A percentile compares a stretch with the other conserved stretches of the same genome.
phyloP scores from a whole-genome alignment of 352 stramenopile species.

The Phytophthora fragariae region DNA sequence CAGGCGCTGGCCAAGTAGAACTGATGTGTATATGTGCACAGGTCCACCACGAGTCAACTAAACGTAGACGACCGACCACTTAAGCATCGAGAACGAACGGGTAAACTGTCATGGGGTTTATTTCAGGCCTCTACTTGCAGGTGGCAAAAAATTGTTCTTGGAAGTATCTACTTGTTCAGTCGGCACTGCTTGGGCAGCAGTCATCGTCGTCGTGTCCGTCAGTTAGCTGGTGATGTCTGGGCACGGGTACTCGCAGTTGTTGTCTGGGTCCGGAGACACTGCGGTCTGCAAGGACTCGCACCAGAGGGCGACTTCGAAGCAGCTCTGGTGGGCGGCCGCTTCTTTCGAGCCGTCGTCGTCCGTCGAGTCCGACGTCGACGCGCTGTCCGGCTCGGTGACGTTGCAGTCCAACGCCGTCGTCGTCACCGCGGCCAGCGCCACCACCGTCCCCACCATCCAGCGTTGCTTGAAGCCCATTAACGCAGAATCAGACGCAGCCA shows the following conservation, averaged over 20 bases:
- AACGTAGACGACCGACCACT: no score
- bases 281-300: constrained; percentile 26
- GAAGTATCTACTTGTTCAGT: neutral
- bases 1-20: constrained; percentile 20
- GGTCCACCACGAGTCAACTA: neutral
- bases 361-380: constrained; percentile 3
- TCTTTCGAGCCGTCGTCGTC: constrained; percentile 3
- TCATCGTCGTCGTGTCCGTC: neutral
- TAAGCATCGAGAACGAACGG: neutral
- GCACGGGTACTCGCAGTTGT: constrained; percentile 49
- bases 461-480: constrained; percentile 17
- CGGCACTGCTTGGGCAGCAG: neutral
- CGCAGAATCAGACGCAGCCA: neutral
- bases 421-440: neutral
- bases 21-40: neutral
- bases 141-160: neutral
- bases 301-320: constrained; percentile 51
- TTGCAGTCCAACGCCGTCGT: constrained; percentile 13
- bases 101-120: constrained; percentile 20
- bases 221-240: constrained; percentile 1
- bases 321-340: constrained; percentile 14
- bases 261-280: constrained; percentile 35
- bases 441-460: constrained; percentile 3
- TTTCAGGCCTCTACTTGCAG: constrained; percentile 5
- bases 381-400: constrained; percentile 7